These are phyloP conservation scores for Solanum okadae DNA, from an alignment of 257 asterid species.

Conservation along the genomic window DNA sequence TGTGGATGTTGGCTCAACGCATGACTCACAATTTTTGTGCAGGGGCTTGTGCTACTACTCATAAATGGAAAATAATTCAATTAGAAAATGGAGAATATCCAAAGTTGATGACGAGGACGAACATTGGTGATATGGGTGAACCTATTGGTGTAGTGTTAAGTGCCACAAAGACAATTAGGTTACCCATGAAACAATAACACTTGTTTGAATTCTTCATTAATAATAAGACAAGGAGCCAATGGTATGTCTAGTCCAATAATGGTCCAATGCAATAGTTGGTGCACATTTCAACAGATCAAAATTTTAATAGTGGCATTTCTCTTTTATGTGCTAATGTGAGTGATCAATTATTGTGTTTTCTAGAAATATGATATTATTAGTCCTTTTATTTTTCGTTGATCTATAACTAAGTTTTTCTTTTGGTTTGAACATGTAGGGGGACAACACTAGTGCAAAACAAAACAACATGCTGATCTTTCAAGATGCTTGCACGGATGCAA, in stretches of 20 bases:
- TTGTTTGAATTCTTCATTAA: too few relatives aligned
- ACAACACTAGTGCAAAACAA: too few relatives aligned
- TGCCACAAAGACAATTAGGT: background rate
- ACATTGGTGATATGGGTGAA: background rate
- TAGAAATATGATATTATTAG: background rate
- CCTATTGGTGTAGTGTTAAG: background rate
- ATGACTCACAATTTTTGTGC: background rate
- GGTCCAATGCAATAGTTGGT: background rate
- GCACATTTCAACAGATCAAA: background rate
- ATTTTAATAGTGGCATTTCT: too few relatives aligned
- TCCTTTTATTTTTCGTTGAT: too few relatives aligned
- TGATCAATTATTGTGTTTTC: background rate
- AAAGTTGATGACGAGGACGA: background rate
- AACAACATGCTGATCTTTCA: too few relatives aligned
- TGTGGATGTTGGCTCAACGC: background rate
- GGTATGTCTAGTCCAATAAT: background rate
- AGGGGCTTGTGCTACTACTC: background rate
- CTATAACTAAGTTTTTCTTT: too few relatives aligned
- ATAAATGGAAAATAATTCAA: background rate
- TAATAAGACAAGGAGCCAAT: background rate
- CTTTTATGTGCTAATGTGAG: background rate
- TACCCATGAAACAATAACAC: background rate
- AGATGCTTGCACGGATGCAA: too few relatives aligned
- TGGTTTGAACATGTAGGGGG: background rate
- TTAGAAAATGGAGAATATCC: background rate